Conservation (phyloP, 768 basidiomycete species). For the Termitomyces sp. region DNA sequence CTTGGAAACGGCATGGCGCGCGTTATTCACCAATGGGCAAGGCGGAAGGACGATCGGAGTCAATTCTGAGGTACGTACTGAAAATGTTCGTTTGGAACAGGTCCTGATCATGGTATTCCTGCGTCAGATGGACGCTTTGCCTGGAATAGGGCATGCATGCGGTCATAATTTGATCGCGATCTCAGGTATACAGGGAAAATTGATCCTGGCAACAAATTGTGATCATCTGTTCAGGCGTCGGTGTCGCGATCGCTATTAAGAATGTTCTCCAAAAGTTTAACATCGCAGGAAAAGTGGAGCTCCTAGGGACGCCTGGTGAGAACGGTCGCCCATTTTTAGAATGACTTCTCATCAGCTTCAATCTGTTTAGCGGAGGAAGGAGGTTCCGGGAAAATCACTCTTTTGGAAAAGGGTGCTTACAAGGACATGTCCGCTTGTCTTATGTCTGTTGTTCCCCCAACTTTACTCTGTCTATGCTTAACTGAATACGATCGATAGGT, state of each 20-base stretch:
- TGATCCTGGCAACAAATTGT: not conserved
- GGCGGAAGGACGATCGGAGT: conserved; percentile 73
- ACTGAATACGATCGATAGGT: conserved; percentile 42
- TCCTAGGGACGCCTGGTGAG: conserved; percentile 77
- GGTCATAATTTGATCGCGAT: conserved; percentile 86
- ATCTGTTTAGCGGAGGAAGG: conserved; percentile 66
- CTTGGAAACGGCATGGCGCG: conserved; percentile 75
- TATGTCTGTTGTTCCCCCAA: conserved; percentile 43
- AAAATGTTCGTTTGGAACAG: not conserved
- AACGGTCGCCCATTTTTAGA: not conserved
- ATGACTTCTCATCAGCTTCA: not conserved
- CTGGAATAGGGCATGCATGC: conserved; percentile 67
- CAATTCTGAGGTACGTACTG: conserved; percentile 64
- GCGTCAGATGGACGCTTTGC: conserved; percentile 58
- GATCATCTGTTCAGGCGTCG: conserved; percentile 46
- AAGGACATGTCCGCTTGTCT: conserved; percentile 74
- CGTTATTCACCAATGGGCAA: conserved; percentile 58
- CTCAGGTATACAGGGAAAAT: conserved; percentile 26
- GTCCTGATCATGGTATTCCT: not conserved
- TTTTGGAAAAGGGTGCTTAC: conserved; percentile 74
- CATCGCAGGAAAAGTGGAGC: conserved; percentile 64
- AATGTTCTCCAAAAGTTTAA: conserved; percentile 57
- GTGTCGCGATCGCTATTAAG: conserved; percentile 67
- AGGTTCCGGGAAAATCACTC: conserved; percentile 64
- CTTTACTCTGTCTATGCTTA: not conserved